phyloP scores from a whole-genome alignment of 2,329 filamentous ascomycete species.

The Alternaria triticimaculans region DNA sequence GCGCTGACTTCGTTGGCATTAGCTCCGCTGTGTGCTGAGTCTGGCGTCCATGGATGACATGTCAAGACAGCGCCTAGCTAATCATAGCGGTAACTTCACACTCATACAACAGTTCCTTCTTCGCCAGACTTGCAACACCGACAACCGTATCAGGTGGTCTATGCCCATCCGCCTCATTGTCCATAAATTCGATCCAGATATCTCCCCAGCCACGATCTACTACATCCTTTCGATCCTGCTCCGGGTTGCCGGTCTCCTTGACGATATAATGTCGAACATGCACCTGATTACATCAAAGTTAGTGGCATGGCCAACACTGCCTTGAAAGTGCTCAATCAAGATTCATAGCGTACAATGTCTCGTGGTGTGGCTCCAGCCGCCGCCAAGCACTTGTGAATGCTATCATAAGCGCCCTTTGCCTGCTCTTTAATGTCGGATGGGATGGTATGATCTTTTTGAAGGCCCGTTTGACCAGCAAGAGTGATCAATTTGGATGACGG shows the following conservation, averaged over 20 bases:
- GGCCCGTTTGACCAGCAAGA: constrained; percentile 42
- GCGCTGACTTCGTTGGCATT: not conserved
- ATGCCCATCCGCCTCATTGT: constrained; percentile 40
- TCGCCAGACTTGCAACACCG: constrained; percentile 44
- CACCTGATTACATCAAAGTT: constrained; percentile 11
- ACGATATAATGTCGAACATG: constrained; percentile 48
- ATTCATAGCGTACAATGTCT: constrained; percentile 29
- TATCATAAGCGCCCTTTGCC: constrained; percentile 38
- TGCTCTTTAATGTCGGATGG: constrained; percentile 30
- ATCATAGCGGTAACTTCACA: constrained; percentile 44
- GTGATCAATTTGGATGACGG: constrained; percentile 40
- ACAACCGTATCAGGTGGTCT: constrained; percentile 48
- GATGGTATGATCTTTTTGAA: constrained; percentile 18
- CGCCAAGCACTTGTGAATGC: constrained; percentile 33
- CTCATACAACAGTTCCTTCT: constrained; percentile 41
- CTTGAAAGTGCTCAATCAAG: not conserved
- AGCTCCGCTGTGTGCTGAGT: not conserved
- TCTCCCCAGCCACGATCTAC: constrained; percentile 43
- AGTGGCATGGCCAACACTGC: not conserved
- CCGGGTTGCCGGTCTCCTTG: constrained; percentile 37
- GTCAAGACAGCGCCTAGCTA: not conserved
- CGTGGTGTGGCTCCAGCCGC: constrained; percentile 42
- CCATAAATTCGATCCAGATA: constrained; percentile 47
- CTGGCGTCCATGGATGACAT: not conserved
- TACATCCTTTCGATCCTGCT: constrained; percentile 29